These are phyloP conservation scores for Pseudogymnoascus sp. DNA, from an alignment of 2,329 filamentous ascomycete genomes.

Conservation along the genomic window DNA sequence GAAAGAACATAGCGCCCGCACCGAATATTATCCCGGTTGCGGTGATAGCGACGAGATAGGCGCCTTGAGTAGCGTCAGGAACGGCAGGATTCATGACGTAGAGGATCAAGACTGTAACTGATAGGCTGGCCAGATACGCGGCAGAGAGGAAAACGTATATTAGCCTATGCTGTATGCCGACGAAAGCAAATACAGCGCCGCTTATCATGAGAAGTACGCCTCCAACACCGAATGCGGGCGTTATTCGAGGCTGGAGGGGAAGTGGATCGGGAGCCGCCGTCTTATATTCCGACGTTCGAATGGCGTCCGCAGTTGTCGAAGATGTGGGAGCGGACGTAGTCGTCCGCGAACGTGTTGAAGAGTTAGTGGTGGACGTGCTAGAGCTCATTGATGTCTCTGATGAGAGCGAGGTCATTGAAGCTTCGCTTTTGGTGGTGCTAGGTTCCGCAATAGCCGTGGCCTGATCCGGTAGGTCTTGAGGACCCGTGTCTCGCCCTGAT, in stretches of 20 bases:
- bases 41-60: conserved; percentile 70
- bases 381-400: not conserved
- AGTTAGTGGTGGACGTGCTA: not conserved
- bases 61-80: conserved; percentile 68
- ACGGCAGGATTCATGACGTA: conserved; percentile 82
- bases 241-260: conserved; percentile 65
- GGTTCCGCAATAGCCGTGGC: not conserved
- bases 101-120: conserved; percentile 71
- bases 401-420: conserved; percentile 3
- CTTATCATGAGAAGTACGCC: conserved; percentile 67
- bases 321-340: not conserved
- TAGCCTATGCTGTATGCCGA: conserved; percentile 76
- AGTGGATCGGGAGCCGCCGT: conserved; percentile 35
- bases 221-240: conserved; percentile 70
- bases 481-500: conserved; percentile 8
- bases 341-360: conserved; percentile 7
- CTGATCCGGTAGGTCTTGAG: not conserved
- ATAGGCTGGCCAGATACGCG: conserved; percentile 62
- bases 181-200: conserved; percentile 61
- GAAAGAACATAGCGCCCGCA: conserved; percentile 65
- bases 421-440: conserved; percentile 9
- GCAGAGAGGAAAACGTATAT: conserved; percentile 75
- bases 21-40: conserved; percentile 68
- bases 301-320: not conserved
- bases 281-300: conserved; percentile 2